Conservation (phyloP, 192 early-diverging fungal genomes). For the Coemansia biformis region DNA sequence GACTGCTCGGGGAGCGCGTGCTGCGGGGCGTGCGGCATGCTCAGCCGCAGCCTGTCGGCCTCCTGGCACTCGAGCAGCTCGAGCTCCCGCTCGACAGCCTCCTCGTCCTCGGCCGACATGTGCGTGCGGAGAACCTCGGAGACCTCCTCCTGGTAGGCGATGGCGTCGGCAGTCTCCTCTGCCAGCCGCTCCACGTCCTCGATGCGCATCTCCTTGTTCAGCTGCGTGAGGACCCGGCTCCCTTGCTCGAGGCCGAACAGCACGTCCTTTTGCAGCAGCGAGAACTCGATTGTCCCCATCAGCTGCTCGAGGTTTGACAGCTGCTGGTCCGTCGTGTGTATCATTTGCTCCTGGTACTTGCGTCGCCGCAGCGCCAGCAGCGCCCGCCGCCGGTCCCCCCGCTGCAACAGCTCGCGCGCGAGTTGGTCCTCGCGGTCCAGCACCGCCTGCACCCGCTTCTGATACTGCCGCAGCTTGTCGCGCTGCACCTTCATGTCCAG, state of each 20-base stretch:
- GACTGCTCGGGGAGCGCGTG: constrained; percentile 13
- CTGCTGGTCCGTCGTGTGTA: constrained; percentile 80
- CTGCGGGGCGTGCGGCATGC: constrained; percentile 27
- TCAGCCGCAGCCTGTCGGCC: constrained; percentile 17
- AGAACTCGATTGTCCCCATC: constrained; percentile 83
- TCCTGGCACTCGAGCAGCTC: constrained; percentile 57
- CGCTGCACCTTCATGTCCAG: constrained; percentile 93
- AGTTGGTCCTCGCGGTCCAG: constrained; percentile 73
- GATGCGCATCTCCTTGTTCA: constrained; percentile 81
- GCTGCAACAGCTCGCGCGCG: constrained; percentile 69
- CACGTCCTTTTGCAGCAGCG: constrained; percentile 86
- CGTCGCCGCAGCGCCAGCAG: constrained; percentile 90
- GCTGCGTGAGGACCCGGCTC: constrained; percentile 66
- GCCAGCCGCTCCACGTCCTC: constrained; percentile 91
- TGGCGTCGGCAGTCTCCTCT: constrained; percentile 94
- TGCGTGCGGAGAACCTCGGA: constrained; percentile 64
- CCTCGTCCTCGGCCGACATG: constrained; percentile 79
- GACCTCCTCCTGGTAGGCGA: constrained; percentile 87
- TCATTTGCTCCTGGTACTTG: constrained; percentile 89
- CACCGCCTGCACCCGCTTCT: constrained; percentile 79
- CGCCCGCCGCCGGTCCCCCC: constrained; percentile 76
- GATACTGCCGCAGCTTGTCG: constrained; percentile 88
- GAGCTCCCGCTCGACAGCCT: constrained; percentile 76
- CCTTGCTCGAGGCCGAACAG: constrained; percentile 78
- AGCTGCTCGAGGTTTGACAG: constrained; percentile 86